These are phyloP conservation scores for Kickxella alabastrina DNA, from an alignment of 192 early-diverging fungal genomes.

Conservation along the genomic window DNA sequence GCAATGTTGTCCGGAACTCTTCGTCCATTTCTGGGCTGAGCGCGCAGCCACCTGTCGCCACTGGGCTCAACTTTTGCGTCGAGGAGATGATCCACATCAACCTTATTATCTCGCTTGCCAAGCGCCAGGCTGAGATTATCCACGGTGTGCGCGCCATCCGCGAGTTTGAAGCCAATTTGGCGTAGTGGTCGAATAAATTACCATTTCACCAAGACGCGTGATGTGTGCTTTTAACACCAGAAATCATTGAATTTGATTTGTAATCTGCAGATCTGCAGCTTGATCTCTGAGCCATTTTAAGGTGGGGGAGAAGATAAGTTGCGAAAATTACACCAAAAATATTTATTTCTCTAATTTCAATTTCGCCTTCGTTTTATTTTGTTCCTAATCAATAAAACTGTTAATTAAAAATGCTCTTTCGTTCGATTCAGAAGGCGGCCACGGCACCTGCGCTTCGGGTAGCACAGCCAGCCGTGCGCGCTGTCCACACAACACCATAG, in stretches of 20 bases:
- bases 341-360: neutral
- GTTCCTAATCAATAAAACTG: neutral
- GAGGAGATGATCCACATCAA: conserved; percentile 48
- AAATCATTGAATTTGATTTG: too few relatives aligned
- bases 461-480: conserved; percentile 5
- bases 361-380: neutral
- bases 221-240: too few relatives aligned
- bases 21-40: conserved; percentile 14
- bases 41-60: conserved; percentile 36
- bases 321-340: neutral
- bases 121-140: conserved; percentile 46
- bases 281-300: too few relatives aligned
- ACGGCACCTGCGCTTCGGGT: neutral
- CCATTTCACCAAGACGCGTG: too few relatives aligned
- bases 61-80: conserved; percentile 31
- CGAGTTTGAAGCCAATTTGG: conserved; percentile 20
- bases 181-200: too few relatives aligned
- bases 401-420: neutral
- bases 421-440: neutral
- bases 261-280: too few relatives aligned
- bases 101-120: conserved; percentile 39
- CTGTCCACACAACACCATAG: conserved; percentile 29
- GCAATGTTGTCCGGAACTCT: conserved; percentile 27
- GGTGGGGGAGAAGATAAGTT: too few relatives aligned
- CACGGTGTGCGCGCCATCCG: conserved; percentile 41